Percentiles rank a stretch among this genome's conserved stretches.
These are phyloP conservation scores for Leishmania guyanensis DNA, from an alignment of 208 protist genomes.

Conservation along the genomic window DNA sequence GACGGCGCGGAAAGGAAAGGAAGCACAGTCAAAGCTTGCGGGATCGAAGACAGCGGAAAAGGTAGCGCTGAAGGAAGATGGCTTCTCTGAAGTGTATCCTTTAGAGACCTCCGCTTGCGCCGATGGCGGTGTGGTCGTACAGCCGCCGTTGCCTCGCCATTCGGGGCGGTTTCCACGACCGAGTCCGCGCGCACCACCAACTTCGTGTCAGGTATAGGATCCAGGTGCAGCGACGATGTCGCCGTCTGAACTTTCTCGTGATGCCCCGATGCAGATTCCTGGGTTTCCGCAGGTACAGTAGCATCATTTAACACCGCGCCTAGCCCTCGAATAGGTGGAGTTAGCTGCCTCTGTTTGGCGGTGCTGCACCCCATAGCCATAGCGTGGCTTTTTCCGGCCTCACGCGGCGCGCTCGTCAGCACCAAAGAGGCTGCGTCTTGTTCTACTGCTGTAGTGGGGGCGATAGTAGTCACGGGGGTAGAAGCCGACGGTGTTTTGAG, in stretches of 20 bases:
- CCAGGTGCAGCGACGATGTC: background rate
- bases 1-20: background rate
- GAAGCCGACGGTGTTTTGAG: background rate
- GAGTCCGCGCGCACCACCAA: background rate
- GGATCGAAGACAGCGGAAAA: background rate
- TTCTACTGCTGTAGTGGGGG: background rate
- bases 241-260: background rate
- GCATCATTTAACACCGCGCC: no score
- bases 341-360: background rate
- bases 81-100: no score
- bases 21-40: background rate
- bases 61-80: background rate
- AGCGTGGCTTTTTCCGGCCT: background rate
- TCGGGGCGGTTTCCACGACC: background rate
- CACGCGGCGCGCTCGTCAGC: background rate
- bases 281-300: background rate
- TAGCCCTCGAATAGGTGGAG: no score
- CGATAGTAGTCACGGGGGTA: background rate
- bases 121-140: background rate
- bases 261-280: background rate
- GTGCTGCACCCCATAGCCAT: background rate
- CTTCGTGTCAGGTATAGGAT: background rate
- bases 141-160: no score
- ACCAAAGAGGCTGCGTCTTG: no score
- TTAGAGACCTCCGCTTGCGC: background rate